A percentile compares a stretch with the other conserved stretches of the same genome.
Conservation (phyloP, 495 filamentous ascomycete genomes). For the Tuber calosporum region DNA sequence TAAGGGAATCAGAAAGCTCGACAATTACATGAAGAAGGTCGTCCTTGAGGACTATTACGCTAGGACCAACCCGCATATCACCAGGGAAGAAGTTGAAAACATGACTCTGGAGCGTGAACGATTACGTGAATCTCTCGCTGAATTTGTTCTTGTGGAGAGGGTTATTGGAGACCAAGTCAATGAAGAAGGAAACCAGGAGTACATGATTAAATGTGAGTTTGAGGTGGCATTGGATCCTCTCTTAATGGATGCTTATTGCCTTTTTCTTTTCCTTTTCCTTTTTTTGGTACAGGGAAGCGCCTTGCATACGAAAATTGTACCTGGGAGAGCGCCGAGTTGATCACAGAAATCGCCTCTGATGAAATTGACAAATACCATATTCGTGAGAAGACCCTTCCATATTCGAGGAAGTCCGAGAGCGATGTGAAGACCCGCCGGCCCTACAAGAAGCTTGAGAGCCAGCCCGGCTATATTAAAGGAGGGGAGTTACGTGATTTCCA, state of each 20-base stretch:
- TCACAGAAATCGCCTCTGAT: constrained; percentile 68
- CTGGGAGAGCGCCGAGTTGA: constrained; percentile 73
- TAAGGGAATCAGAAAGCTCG: constrained; percentile 73
- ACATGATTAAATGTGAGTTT: constrained; percentile 77
- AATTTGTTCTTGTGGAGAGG: constrained; percentile 84
- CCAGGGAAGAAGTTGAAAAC: constrained; percentile 74
- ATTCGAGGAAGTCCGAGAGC: constrained; percentile 66
- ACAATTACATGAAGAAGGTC: constrained; percentile 85
- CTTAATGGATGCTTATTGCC: constrained; percentile 11
- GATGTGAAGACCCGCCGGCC: constrained; percentile 63
- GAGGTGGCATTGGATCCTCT: background rate
- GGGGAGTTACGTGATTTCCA: constrained; percentile 91
- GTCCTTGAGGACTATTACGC: constrained; percentile 51
- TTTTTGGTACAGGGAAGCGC: constrained; percentile 53
- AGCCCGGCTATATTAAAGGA: constrained; percentile 75
- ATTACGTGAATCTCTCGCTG: constrained; percentile 70
- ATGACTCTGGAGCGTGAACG: constrained; percentile 83
- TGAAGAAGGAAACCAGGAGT: constrained; percentile 66
- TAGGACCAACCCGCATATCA: constrained; percentile 29
- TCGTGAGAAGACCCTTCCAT: constrained; percentile 64
- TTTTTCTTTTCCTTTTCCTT: too few species aligned
- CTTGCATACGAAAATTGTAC: constrained; percentile 86
- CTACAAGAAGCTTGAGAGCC: constrained; percentile 64
- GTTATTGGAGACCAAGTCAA: constrained; percentile 68
- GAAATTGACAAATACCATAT: constrained; percentile 88